Base-by-base conservation (phyloP, 148 eudicot species). In the Simmondsia chinensis region DNA sequence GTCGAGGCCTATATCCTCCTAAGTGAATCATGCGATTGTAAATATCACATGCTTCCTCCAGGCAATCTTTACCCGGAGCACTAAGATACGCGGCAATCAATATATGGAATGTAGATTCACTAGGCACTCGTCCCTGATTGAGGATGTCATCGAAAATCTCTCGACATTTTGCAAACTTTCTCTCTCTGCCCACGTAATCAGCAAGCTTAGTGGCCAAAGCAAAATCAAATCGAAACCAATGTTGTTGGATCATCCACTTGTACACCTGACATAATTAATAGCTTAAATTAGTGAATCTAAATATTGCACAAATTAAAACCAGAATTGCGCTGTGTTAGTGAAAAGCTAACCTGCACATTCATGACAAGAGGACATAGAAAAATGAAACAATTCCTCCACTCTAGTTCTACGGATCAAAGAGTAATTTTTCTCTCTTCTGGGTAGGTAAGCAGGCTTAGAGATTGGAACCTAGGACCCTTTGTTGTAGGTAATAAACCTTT, bases 221-320 rank as follows among this genome's bases (percentile, higher is more conserved):
- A 60, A 86, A 86, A 71, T 93, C 94, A 56, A 93, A 93, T 29
- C 40, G 69, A 60, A 77, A 85, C 99, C 96, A 93, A 43, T 73
- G 79, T 49, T 75, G 94, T 37, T 75, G 82, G 50, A 46, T 72
- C 97, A 89, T 89, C 97, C 97, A 89, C 61, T 79, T 76, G 75
- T 78, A 89, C 15, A 84, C 95, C 97, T 89, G 64, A 28, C 49
- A 43, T 8, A 28, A 21, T 18, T 27, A 13, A 50, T 11, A 16
- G 31, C 39, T 29, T n/a, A 46, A 16, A 11, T 15, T n/a, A n/a
- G n/a, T n/a, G n/a, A n/a, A n/a, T n/a, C n/a, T n/a, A n/a, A n/a
- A n/a, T n/a, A n/a, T n/a, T n/a, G n/a, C n/a, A n/a, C n/a, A n/a
- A n/a, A n/a, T n/a, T n/a, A n/a, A n/a, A n/a, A n/a, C n/a, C n/a